Evolutionary conservation across 1,284 basidiomycete genomes (phyloP), one percentile per base, ranked within the genome.

Genomic region (Ustilago nuda): DNA sequence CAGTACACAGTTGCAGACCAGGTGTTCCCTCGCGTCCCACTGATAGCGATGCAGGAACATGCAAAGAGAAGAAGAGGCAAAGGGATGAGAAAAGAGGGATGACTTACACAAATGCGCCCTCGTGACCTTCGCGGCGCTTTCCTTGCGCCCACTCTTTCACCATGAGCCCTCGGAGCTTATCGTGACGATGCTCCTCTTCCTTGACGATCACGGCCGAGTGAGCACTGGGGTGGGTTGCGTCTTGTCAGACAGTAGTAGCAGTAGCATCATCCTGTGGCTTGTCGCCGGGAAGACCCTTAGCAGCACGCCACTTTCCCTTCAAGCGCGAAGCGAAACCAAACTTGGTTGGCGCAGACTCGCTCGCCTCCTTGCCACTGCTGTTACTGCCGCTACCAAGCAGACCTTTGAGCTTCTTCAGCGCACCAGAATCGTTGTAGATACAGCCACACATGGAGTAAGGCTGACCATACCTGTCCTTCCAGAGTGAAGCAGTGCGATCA

Each of bases 381-480:
- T 27, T 27, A 27, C 55, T 50, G 32, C 63, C 61, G n/a, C 63
- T 56, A 8, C 63, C 66, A 13, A 76, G 54, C 33, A 76, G 15
- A 12, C 37, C 43, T 56, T 76, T 69, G 52, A 77, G 55, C 60
- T 66, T 59, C 58, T 69, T 69, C 45, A 72, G 43, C 41, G 76
- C 37, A 27, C 64, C 53, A 6, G 70, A 64, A 51, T 53, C 73
- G 63, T 76, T 76, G 58, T 69, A 66, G 13, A 78, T 32, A 50
- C 80, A 82, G 33, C 80, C 79, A 55, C 79, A 82, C 19, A 70
- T 17, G 7, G 71, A 72, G 43, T 81, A 82, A 5, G 76, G 79
- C 67, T 82, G 80, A 11, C 50, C 41, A 64, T 66, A 81, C 1
- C 56, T 46, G 37, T 65, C 30, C 59, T 66, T 68, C 80, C 80